Percentiles rank a stretch among this genome's conserved stretches.
phyloP scores from a whole-genome alignment of 2,329 filamentous ascomycete genomes.

The Penicillium sp. region DNA sequence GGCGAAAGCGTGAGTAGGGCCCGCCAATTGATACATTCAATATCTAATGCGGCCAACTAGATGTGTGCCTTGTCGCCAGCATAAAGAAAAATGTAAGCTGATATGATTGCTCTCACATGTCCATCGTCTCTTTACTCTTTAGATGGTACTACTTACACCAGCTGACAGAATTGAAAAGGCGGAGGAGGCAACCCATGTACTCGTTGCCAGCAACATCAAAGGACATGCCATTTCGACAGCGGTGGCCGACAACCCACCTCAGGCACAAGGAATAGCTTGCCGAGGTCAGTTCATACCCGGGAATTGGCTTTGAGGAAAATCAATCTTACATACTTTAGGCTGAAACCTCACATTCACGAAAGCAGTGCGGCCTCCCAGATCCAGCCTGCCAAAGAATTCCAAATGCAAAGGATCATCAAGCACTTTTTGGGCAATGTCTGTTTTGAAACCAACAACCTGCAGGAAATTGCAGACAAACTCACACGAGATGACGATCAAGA shows the following conservation, averaged over 20 bases:
- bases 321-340: neutral
- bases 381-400: conserved; percentile 13
- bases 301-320: neutral
- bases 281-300: neutral
- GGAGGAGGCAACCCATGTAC: conserved; percentile 53
- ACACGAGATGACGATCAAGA: conserved; percentile 24
- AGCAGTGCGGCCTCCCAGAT: neutral
- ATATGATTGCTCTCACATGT: neutral
- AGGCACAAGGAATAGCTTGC: neutral
- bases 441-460: conserved; percentile 34
- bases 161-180: conserved; percentile 20
- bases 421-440: conserved; percentile 43
- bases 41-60: conserved; percentile 25
- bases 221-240: conserved; percentile 47
- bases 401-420: conserved; percentile 45
- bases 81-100: conserved; percentile 49
- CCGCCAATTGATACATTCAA: neutral
- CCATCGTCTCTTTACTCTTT: too few species aligned
- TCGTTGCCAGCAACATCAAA: conserved; percentile 49
- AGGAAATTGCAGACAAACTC: conserved; percentile 39
- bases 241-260: conserved; percentile 3
- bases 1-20: conserved; percentile 24
- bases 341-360: neutral
- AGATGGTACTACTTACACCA: neutral
- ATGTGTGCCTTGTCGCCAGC: conserved; percentile 51